These are phyloP conservation scores for Botryotinia convoluta DNA, from an alignment of 2,329 filamentous ascomycete species.

Conservation along the genomic window DNA sequence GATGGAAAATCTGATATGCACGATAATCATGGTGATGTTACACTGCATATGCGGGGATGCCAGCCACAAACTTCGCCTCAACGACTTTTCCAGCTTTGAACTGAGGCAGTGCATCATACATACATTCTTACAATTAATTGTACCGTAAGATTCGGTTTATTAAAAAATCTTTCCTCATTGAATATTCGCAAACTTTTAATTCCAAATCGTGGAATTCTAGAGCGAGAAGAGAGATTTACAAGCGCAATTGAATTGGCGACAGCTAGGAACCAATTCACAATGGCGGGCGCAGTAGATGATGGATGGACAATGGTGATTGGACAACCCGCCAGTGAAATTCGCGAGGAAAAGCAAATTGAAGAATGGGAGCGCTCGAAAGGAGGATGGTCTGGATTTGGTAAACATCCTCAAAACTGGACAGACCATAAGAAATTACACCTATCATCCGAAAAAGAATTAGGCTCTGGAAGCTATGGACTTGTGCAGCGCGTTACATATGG, in stretches of 20 bases:
- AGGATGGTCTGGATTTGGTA: slow-evolving; percentile 32
- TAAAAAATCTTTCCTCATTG: neutral
- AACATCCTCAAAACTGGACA: slow-evolving; percentile 27
- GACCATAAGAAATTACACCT: slow-evolving; percentile 27
- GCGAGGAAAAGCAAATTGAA: slow-evolving; percentile 29
- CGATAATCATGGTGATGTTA: neutral
- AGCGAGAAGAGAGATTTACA: no score
- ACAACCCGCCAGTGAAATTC: slow-evolving; percentile 27
- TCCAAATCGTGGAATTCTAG: neutral
- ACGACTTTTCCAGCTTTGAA: neutral
- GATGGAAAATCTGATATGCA: neutral
- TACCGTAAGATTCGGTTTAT: neutral
- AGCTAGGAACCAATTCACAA: neutral
- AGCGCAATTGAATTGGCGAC: neutral
- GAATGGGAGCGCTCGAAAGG: slow-evolving; percentile 29
- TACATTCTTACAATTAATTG: neutral
- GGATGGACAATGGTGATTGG: slow-evolving; percentile 29
- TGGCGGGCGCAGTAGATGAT: slow-evolving; percentile 22
- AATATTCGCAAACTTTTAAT: neutral
- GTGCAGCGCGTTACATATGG: slow-evolving; percentile 45
- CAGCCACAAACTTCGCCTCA: slow-evolving; percentile 10
- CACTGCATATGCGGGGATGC: slow-evolving; percentile 10
- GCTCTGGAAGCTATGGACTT: slow-evolving; percentile 45
- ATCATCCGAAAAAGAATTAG: slow-evolving; percentile 38
- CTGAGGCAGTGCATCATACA: slow-evolving; percentile 12